Evolutionary conservation across 768 basidiomycete genomes (phyloP), one percentile per base, ranked within the genome.

Genomic region (Paxillus rubicundulus): DNA sequence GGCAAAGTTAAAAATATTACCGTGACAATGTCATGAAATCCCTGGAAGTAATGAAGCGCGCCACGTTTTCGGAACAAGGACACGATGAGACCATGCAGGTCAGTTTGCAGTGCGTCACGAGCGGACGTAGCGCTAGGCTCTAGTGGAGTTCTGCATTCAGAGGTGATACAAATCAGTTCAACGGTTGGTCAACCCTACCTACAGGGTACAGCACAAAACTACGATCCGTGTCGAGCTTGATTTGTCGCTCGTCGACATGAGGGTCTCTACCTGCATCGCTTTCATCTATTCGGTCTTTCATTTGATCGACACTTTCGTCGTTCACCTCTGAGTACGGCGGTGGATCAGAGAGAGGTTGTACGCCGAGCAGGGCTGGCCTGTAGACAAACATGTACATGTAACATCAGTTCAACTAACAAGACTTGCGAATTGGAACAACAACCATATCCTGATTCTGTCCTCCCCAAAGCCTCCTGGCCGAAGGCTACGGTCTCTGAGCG

Each of bases 151-250:
- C 65, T 59, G 52, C 55, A 45, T 44, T 45, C 14, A 27, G 17
- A 27, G 42, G 37, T 18, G 24, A 38, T 45, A 36, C 39, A 38
- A 54, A 56, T 62, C 30, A 55, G 45, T 32, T 42, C 9, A 24
- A 42, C 49, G 42, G 58, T 59, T 50, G 51, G 50, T 46, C 61
- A 51, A 40, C 45, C 55, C 71, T 76, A 89, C 92, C 89, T 79
- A 83, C 85, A 64, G 94, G 90, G 71, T 96, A 98, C 55, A 93
- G 75, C 50, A 97, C 90, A 62, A 98, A 98, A 58, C 92, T 93
- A 44, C 94, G 82, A 70, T 94, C 85, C 1, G 94, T 96, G 70
- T 97, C 94, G 32, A 96, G 79, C 52, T 76, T 72, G 55, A 97
- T 92, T 70, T 97, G 94, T 13, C 79, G 83, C 70, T 96, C 94